These are phyloP conservation scores for Coemansia sp. DNA, from an alignment of 192 early-diverging fungal genomes.

Conservation along the genomic window DNA sequence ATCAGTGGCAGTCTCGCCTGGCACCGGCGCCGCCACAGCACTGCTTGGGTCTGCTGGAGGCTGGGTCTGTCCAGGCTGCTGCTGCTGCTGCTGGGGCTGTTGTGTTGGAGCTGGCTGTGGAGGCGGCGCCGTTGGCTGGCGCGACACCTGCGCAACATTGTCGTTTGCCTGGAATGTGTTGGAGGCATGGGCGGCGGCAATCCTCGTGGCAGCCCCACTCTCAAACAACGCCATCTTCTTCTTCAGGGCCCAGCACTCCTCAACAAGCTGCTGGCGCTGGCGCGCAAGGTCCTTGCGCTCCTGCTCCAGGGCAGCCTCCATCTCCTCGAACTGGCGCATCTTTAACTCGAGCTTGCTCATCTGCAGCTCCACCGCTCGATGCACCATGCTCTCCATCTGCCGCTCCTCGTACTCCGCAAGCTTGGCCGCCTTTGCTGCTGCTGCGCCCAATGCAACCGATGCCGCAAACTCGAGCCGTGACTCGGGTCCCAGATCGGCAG, in stretches of 20 bases:
- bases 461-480: slow-evolving; percentile 74
- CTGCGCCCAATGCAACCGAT: slow-evolving; percentile 86
- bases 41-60: neutral
- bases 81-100: neutral
- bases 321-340: slow-evolving; percentile 88
- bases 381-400: slow-evolving; percentile 80
- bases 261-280: slow-evolving; percentile 47
- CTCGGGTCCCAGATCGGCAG: slow-evolving; percentile 17
- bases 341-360: slow-evolving; percentile 89
- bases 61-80: neutral
- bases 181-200: slow-evolving; percentile 19
- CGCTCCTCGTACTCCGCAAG: slow-evolving; percentile 83
- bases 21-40: neutral
- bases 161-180: slow-evolving; percentile 41
- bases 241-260: slow-evolving; percentile 53
- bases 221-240: slow-evolving; percentile 53
- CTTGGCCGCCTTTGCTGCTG: slow-evolving; percentile 84
- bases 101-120: neutral
- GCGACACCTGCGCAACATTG: slow-evolving; percentile 26
- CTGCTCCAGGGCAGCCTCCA: slow-evolving; percentile 85
- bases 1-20: neutral
- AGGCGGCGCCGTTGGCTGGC: slow-evolving; percentile 36
- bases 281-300: slow-evolving; percentile 80
- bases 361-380: slow-evolving; percentile 82
- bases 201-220: slow-evolving; percentile 28